Percentiles rank a stretch among this genome's conserved stretches.
Evolutionary conservation across 768 basidiomycete species (phyloP).

Genomic region (Phanerodontia chrysosporium): DNA sequence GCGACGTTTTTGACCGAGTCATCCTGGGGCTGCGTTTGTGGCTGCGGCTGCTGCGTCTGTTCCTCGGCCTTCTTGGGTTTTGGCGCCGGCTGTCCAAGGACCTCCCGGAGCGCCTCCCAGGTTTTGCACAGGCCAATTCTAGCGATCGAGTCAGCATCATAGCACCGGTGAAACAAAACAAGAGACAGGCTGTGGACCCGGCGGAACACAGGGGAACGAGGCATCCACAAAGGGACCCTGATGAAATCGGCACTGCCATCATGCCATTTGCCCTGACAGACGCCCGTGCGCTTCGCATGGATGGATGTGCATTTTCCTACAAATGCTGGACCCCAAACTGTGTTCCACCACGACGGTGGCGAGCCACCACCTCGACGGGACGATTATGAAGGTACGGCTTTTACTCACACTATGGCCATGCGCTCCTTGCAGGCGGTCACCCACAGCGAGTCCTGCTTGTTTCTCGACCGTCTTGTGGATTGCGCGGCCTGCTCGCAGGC

Average conservation of each 20-base stretch:
- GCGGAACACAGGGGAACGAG: background rate
- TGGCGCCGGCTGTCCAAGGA: background rate
- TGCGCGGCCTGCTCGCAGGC: background rate
- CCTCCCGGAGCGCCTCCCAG: background rate
- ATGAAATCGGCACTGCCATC: slow-evolving; percentile 7
- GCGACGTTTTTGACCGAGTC: background rate
- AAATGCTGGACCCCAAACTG: background rate
- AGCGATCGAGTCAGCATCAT: background rate
- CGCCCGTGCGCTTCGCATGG: background rate
- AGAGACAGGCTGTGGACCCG: background rate
- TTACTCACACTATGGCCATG: slow-evolving; percentile 9
- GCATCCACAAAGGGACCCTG: slow-evolving; percentile 1
- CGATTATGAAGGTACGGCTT: background rate
- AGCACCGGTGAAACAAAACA: background rate
- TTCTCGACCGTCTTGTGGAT: background rate
- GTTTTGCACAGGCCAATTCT: background rate
- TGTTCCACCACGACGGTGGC: background rate
- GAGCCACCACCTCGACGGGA: background rate
- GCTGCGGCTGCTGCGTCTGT: background rate
- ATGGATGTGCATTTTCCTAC: background rate
- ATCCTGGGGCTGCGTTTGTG: background rate
- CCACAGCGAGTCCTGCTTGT: background rate
- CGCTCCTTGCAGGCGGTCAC: slow-evolving; percentile 8
- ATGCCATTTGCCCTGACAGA: background rate
- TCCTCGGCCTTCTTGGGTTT: background rate